Percentiles rank a stretch among this genome's conserved stretches.
Conservation (phyloP, 2,329 filamentous ascomycete genomes). For the Knoxdaviesia capensis region DNA sequence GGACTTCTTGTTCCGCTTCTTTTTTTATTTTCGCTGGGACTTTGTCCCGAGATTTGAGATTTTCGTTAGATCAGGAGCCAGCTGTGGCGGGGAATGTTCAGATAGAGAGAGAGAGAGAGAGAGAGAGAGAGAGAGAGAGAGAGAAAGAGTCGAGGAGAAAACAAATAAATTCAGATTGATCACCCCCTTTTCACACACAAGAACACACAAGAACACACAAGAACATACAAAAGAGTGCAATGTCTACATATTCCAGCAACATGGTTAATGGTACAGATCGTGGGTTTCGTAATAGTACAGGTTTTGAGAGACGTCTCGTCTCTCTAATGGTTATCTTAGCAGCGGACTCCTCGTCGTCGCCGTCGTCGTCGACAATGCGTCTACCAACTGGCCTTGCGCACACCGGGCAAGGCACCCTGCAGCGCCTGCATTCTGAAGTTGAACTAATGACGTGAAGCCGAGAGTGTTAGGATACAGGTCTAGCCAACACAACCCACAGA, state of each 20-base stretch:
- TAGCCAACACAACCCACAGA: background rate
- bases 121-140: background rate
- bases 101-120: background rate
- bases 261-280: background rate
- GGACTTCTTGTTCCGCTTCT: no score
- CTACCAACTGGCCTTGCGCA: constrained; percentile 95
- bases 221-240: background rate
- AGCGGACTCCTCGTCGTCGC: background rate
- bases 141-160: background rate
- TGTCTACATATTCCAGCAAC: background rate
- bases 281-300: no score
- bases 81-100: no score
- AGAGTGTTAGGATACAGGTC: constrained; percentile 8
- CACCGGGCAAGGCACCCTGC: constrained; percentile 69
- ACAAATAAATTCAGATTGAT: background rate
- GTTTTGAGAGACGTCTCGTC: no score
- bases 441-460: constrained; percentile 34
- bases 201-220: background rate
- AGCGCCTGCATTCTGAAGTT: constrained; percentile 85
- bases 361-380: constrained; percentile 4
- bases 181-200: background rate
- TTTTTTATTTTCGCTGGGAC: no score
- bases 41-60: no score
- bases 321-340: background rate
- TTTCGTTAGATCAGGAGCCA: no score